Percentiles rank a stretch among this genome's conserved stretches.
Evolutionary conservation across 805 yeast species (phyloP).

Genomic region (Isabelozyma gotoi): DNA sequence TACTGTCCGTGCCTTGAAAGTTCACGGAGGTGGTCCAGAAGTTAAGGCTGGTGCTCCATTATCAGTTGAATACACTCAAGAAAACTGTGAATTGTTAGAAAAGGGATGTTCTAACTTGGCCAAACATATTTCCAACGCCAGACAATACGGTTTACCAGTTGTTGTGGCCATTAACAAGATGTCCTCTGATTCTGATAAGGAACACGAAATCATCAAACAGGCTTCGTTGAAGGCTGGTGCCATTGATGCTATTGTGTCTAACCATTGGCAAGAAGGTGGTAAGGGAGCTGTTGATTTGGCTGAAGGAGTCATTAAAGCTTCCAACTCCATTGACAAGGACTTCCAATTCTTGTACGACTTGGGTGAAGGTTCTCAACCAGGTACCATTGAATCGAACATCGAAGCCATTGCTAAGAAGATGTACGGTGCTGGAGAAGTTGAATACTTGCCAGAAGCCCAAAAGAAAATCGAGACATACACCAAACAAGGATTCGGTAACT

Average conservation of each 20-base stretch:
- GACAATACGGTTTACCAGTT: constrained; percentile 71
- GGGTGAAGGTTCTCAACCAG: constrained; percentile 39
- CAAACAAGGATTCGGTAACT: constrained; percentile 70
- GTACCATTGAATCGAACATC: constrained; percentile 61
- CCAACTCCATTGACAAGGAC: constrained; percentile 44
- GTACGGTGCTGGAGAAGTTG: constrained; percentile 77
- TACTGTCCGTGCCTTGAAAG: constrained; percentile 79
- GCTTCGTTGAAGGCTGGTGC: constrained; percentile 79
- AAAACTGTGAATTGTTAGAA: constrained; percentile 65
- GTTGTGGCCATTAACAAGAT: constrained; percentile 81
- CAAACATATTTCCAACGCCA: constrained; percentile 75
- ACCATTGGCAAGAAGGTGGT: constrained; percentile 90
- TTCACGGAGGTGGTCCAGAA: constrained; percentile 88
- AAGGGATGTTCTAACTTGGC: constrained; percentile 74
- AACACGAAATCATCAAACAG: constrained; percentile 65
- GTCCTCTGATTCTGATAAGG: constrained; percentile 68
- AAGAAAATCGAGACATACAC: constrained; percentile 67
- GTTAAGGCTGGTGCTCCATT: constrained; percentile 82
- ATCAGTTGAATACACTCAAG: constrained; percentile 70
- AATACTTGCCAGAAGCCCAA: constrained; percentile 67
- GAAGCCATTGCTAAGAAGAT: constrained; percentile 66
- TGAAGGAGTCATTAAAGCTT: constrained; percentile 63
- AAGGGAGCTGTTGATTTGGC: constrained; percentile 76
- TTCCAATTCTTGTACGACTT: constrained; percentile 60
- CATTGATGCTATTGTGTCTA: constrained; percentile 70